Evolutionary conservation across 73 alveolate species (phyloP), one percentile per base, ranked within the genome.

Genomic region (Blepharisma stoltei): DNA sequence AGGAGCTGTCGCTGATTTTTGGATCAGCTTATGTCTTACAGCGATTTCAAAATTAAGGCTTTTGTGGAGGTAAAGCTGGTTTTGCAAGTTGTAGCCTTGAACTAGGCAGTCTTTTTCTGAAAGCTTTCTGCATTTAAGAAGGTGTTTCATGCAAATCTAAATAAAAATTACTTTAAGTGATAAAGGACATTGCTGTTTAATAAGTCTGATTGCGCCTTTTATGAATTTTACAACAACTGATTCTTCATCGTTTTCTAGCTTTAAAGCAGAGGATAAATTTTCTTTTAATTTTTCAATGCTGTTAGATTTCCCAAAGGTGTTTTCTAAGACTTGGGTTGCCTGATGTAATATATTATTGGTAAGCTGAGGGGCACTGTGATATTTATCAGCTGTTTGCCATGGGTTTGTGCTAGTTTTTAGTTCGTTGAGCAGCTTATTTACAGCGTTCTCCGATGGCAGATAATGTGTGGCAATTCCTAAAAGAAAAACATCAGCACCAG

Each of bases 121-220:
- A n/a, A 8, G 14, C 4, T 38, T 25, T 25, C 23, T 60, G 5
- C 49, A n/a, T 60, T 25, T 14, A 25, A 9, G 49, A 14, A 60
- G 23, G 14, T n/a, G 46, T 5, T 60, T 60, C 14, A 60, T n/a
- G 14, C 46, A 14, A 2, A 60, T 25, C 48, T 18, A 52, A 52
- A 52, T 52, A 52, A 14, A 11, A 11, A 52, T 14, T 52, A 52
- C 66, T 20, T 52, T 18, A 18, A 60, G 45, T n/a, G 73, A 20
- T 25, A 60, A 60, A 25, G 73, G 73, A 25, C 73, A 60, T 60
- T 60, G 73, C 2, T 25, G 37, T 8, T 60, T 25, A n/a, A 60
- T 14, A n/a, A 60, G 14, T 18, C 45, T 25, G 18, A 25, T 9
- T 25, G 23, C 0, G 23, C 23, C 23, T 9, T 60, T 60, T 20